A percentile compares a stretch with the other conserved stretches of the same genome.
These are phyloP conservation scores for Pleurotus tuber-regium DNA, from an alignment of 768 basidiomycete genomes.

Conservation along the genomic window DNA sequence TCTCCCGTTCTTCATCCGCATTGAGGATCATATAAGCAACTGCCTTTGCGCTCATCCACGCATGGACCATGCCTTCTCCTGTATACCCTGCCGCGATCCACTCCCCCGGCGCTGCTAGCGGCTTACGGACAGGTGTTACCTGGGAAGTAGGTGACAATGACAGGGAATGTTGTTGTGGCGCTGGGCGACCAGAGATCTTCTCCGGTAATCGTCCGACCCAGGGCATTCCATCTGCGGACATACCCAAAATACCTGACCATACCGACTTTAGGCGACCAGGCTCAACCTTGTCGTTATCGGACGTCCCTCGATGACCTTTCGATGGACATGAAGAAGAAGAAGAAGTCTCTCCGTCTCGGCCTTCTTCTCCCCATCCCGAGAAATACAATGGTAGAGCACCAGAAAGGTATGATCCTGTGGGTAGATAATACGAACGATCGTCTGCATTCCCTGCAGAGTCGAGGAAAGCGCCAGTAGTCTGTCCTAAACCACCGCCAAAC, in stretches of 20 bases:
- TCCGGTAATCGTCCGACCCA: constrained; percentile 69
- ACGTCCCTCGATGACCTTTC: too few species aligned
- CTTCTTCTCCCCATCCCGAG: constrained; percentile 37
- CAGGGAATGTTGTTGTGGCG: neutral
- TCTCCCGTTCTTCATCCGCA: constrained; percentile 21
- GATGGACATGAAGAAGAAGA: too few species aligned
- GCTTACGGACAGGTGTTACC: too few species aligned
- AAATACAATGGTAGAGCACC: constrained; percentile 54
- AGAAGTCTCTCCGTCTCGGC: neutral
- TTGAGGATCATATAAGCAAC: constrained; percentile 60
- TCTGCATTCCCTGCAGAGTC: constrained; percentile 36
- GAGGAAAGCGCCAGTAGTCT: constrained; percentile 21
- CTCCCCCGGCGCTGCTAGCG: constrained; percentile 47
- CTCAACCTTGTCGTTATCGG: constrained; percentile 32
- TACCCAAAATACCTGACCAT: constrained; percentile 65
- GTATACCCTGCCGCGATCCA: constrained; percentile 72
- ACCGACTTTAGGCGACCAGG: constrained; percentile 46
- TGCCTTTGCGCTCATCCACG: constrained; percentile 60
- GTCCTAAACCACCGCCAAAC: constrained; percentile 56
- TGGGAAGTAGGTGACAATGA: neutral
- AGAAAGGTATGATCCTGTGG: constrained; percentile 27
- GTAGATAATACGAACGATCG: constrained; percentile 29
- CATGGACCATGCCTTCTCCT: constrained; percentile 75
- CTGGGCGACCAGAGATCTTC: constrained; percentile 35
- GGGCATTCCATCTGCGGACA: constrained; percentile 59